A percentile compares a stretch with the other conserved stretches of the same genome.
Conservation (phyloP, 75 land plant genomes). For the Isoetes taiwanensis region DNA sequence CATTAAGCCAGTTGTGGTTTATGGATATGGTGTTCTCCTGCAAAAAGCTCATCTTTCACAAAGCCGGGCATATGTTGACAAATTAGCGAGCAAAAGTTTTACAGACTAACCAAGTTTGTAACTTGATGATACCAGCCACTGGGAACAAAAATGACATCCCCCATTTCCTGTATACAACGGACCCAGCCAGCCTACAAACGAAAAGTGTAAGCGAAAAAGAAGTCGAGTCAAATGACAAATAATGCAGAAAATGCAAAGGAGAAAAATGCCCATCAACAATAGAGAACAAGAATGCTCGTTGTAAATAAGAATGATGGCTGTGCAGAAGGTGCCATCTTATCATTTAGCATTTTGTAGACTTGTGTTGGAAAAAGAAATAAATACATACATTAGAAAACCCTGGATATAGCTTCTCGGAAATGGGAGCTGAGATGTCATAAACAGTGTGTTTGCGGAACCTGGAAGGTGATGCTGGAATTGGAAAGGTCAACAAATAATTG, state of each 20-base stretch:
- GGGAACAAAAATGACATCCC: constrained; percentile 76
- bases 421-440: constrained; percentile 54
- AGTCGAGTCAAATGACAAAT: background rate
- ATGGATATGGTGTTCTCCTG: constrained; percentile 89
- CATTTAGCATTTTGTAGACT: background rate
- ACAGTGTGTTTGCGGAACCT: constrained; percentile 52
- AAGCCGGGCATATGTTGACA: background rate
- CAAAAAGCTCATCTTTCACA: background rate
- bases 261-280: no score
- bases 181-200: constrained; percentile 50
- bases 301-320: no score
- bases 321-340: background rate
- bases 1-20: constrained; percentile 95
- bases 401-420: constrained; percentile 45
- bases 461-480: background rate
- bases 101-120: constrained; percentile 48
- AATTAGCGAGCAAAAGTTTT: background rate
- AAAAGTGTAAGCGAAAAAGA: background rate
- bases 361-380: background rate
- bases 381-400: constrained; percentile 40
- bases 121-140: constrained; percentile 97
- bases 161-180: constrained; percentile 54
- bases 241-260: background rate
- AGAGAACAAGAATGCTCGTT: no score
- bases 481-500: background rate